Base-by-base conservation (phyloP, 225 moss, liverwort and hornwort genomes). In the Marchantia paleacea region DNA sequence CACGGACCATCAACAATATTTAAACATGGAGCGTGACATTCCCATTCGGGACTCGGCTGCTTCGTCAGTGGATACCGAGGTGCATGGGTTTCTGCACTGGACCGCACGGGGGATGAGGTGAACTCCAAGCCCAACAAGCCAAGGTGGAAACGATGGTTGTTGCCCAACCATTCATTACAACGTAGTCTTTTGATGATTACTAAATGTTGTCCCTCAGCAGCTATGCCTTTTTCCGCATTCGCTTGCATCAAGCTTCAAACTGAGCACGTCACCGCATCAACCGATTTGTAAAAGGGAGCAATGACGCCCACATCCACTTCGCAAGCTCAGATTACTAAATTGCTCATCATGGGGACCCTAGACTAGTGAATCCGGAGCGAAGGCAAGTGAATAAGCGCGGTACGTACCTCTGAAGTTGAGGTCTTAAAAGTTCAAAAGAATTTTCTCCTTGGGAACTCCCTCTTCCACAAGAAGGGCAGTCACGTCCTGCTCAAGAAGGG, bases 371-470 rank as follows among this genome's bases (percentile, higher is more conserved):
- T 12, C 11, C 20, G 29, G 22, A 18, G 8, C 29, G 5, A 74
- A 66, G 31, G 0, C 48, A 80, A 31, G 3, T n/a, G 65, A 51
- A 8, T 66, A 19, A 26, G 22, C 15, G 73, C 20, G 20, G 25
- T 66, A 30, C 8, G 28, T 55, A 80, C 57, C 60, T 71, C 24
- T 54, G 58, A 31, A 49, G 49, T 6, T 7, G 0, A 73, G 52
- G 52, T 29, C 65, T 88, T 83, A 97, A 72, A 94, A 97, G 72
- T 94, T 94, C 83, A 97, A 83, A 29, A 97, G 83, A 81, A 97
- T 90, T 75, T 80, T 94, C 55, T 93, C 92, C 83, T 93, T 93
- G 66, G 70, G n/a, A 70, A 94, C 96, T 31, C 93, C 94, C 39
- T 92, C 94, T 20, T 86, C 85, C 80, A 89, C 55, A 52, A 94